Evolutionary conservation across 1,284 basidiomycete genomes (phyloP).

Genomic region (Naganishia albida): DNA sequence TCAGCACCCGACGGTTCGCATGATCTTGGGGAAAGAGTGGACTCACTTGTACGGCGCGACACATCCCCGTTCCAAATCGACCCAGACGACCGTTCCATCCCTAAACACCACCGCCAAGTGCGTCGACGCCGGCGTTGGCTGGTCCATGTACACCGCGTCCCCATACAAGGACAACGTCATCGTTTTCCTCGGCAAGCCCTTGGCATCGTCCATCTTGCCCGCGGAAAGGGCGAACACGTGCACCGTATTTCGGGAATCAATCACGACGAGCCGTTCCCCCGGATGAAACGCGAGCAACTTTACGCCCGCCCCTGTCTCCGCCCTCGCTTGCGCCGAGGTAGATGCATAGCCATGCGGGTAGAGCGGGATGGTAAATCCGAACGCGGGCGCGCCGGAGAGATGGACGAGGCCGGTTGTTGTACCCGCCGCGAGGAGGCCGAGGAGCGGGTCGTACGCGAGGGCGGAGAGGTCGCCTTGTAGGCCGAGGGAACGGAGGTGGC

Average conservation of each 20-base stretch:
- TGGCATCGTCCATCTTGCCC: slow-evolving; percentile 29
- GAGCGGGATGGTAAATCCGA: slow-evolving; percentile 48
- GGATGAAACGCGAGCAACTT: slow-evolving; percentile 53
- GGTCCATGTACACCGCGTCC: slow-evolving; percentile 32
- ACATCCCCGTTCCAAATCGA: slow-evolving; percentile 66
- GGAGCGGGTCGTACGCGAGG: slow-evolving; percentile 69
- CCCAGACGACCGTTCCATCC: slow-evolving; percentile 59
- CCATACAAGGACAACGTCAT: slow-evolving; percentile 30
- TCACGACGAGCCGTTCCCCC: slow-evolving; percentile 46
- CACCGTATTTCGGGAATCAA: slow-evolving; percentile 48
- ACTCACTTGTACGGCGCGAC: slow-evolving; percentile 55
- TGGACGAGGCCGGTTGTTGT: slow-evolving; percentile 46
- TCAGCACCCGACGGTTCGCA: no score
- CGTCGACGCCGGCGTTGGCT: slow-evolving; percentile 22
- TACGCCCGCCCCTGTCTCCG: slow-evolving; percentile 33
- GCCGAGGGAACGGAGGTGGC: slow-evolving; percentile 49
- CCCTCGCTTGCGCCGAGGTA: slow-evolving; percentile 29
- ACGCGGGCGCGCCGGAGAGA: slow-evolving; percentile 46
- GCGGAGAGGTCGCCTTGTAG: slow-evolving; percentile 61
- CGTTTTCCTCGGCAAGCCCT: slow-evolving; percentile 21
- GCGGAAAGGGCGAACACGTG: slow-evolving; percentile 35
- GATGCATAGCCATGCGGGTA: slow-evolving; percentile 34
- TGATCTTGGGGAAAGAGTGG: no score
- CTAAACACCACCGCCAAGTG: slow-evolving; percentile 47
- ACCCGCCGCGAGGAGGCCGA: slow-evolving; percentile 73